Evolutionary conservation across 345 rosid genomes (phyloP).

Genomic region (Salix brachista): DNA sequence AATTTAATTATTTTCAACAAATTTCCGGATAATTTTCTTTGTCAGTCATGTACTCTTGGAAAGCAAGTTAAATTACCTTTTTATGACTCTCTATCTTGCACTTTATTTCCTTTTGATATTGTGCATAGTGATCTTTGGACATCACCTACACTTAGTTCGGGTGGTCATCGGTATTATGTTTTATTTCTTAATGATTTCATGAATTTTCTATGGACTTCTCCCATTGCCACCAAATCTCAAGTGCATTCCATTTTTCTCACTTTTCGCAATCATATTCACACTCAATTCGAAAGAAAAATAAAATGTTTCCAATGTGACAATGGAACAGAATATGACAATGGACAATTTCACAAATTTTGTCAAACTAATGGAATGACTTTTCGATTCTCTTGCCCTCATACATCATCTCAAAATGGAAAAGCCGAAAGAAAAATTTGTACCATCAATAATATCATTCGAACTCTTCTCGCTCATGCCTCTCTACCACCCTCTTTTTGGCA

Average conservation of each 20-base stretch:
- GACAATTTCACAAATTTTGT: background rate
- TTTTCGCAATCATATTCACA: background rate
- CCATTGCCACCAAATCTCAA: background rate
- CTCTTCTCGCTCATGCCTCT: background rate
- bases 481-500: background rate
- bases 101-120: no score
- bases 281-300: background rate
- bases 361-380: background rate
- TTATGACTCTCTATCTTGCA: no score
- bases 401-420: conserved; percentile 7
- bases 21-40: no score
- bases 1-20: no score
- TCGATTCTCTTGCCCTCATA: conserved; percentile 5
- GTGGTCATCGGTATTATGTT: background rate
- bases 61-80: no score
- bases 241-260: background rate
- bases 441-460: background rate
- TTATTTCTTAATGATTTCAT: background rate
- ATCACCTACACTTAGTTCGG: background rate
- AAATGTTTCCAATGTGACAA: background rate
- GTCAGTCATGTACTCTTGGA: no score
- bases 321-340: background rate
- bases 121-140: no score
- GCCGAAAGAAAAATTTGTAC: background rate
- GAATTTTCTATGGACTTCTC: background rate